phyloP scores from a whole-genome alignment of 805 yeast species.

The Torulaspora franciscae region DNA sequence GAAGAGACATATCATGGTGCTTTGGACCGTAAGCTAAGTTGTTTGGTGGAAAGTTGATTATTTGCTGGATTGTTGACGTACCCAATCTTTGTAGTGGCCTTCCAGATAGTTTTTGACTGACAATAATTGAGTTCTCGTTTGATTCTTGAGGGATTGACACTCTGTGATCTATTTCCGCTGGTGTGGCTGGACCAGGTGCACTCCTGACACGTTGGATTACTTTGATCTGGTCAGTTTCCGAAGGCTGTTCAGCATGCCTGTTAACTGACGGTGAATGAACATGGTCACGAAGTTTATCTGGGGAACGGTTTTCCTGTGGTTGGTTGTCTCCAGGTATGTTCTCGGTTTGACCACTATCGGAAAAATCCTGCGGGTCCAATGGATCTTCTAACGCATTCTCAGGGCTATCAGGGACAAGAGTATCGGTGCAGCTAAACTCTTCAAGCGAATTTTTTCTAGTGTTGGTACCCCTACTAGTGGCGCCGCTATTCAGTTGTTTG shows the following conservation, averaged over 20 bases:
- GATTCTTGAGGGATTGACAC: not conserved
- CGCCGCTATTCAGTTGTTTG: conserved; percentile 5
- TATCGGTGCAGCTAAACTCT: conserved; percentile 5
- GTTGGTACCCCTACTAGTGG: conserved; percentile 1
- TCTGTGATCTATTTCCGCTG: conserved; percentile 1
- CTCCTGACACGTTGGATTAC: conserved; percentile 1
- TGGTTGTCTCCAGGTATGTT: not conserved
- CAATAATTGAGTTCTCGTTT: not conserved
- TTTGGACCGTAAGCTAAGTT: conserved; percentile 2
- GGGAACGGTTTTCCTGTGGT: not conserved
- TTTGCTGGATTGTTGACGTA: conserved; percentile 7
- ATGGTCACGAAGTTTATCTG: not conserved
- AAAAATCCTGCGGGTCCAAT: not conserved
- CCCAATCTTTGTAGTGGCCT: conserved; percentile 5
- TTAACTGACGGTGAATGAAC: not conserved
- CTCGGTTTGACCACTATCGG: not conserved
- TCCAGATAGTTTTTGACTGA: conserved; percentile 8
- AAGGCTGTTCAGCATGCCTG: not conserved
- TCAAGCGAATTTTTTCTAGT: conserved; percentile 3
- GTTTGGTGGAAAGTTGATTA: conserved; percentile 3
- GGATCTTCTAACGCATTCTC: conserved; percentile 1
- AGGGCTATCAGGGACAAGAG: conserved; percentile 5
- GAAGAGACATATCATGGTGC: conserved; percentile 3
- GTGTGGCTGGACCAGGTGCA: not conserved
- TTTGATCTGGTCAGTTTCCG: not conserved